Evolutionary conservation across 495 filamentous ascomycete genomes (phyloP), one percentile per base, ranked within the genome.

Genomic region (Penicillium fimorum): DNA sequence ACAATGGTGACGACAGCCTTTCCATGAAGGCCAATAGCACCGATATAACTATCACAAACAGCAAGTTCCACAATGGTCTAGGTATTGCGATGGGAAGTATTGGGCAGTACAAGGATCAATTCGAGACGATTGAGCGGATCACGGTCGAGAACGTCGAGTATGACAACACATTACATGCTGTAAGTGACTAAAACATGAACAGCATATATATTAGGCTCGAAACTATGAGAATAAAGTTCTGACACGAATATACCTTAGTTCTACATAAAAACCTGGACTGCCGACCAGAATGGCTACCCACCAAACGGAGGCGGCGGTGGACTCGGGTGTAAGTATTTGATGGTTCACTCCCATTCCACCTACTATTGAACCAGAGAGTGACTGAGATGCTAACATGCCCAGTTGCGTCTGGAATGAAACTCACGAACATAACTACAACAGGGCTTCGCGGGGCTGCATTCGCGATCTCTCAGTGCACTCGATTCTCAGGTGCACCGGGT

Each of bases 301-400:
- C 76, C 76, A 0, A 78, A 79, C 54, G 75, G 76, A n/a, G 76
- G 76, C 0, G 76, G 76, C 18, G 75, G 74, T 2, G 76, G 76
- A n/a, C 50, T 77, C 5, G 75, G 75, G 32, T 71, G 71, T 74
- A 63, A 53, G 67, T 50, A n/a, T n/a, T 35, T 15, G 32, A 35
- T 3, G 32, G 32, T 1, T 6, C 4, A 0, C 4, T 35, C 32
- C 4, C 12, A 5, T 15, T 0, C 32, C 4, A 15, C 4, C 32
- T 35, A 33, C 32, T 5, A 12, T 12, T 15, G 11, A 35, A 35
- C 13, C 12, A 2, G 0, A 11, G 32, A 5, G 32, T 35, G 13
- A 35, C 13, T 0, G 13, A 30, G 33, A 47, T 44, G 22, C 18
- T 45, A 41, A 15, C 20, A 27, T 35, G 4, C 24, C 8, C 9